Conservation (phyloP, 2,329 filamentous ascomycete genomes). For the Alternaria incomplexa region DNA sequence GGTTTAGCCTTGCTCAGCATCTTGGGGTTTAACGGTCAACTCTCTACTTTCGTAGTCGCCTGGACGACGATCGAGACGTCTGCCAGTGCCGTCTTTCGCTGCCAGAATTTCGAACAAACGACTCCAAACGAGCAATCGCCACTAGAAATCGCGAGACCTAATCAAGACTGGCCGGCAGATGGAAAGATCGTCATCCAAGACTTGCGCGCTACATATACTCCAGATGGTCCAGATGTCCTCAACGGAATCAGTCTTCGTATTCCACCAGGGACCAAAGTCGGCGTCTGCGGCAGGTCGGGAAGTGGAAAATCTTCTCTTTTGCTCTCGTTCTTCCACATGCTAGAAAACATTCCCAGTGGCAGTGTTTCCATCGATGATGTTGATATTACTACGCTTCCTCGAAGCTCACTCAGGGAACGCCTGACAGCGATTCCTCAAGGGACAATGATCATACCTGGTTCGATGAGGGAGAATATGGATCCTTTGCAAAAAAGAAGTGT, state of each 20-base stretch:
- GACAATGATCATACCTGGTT: not conserved
- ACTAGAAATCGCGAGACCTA: not conserved
- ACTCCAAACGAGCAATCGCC: not conserved
- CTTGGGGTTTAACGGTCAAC: constrained; percentile 5
- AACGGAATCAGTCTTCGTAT: constrained; percentile 50
- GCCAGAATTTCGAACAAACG: not conserved
- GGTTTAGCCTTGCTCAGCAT: constrained; percentile 9
- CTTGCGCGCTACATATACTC: not conserved
- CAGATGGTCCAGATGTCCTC: not conserved
- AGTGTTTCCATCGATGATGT: not conserved
- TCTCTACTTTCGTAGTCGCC: not conserved
- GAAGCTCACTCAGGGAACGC: not conserved
- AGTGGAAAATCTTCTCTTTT: constrained; percentile 29
- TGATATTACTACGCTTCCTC: not conserved
- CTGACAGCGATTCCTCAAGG: not conserved
- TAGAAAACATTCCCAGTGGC: accelerated
- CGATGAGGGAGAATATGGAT: not conserved
- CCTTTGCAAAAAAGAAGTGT: not conserved
- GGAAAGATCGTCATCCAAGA: not conserved
- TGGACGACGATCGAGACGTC: not conserved
- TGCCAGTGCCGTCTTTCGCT: constrained; percentile 11
- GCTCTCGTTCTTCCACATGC: not conserved
- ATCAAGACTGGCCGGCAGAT: not conserved
- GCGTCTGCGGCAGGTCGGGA: constrained; percentile 60
- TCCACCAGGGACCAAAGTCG: constrained; percentile 52